Base-by-base conservation (phyloP, 1,139 yeast species). In the Yamadazyma diddensiae region DNA sequence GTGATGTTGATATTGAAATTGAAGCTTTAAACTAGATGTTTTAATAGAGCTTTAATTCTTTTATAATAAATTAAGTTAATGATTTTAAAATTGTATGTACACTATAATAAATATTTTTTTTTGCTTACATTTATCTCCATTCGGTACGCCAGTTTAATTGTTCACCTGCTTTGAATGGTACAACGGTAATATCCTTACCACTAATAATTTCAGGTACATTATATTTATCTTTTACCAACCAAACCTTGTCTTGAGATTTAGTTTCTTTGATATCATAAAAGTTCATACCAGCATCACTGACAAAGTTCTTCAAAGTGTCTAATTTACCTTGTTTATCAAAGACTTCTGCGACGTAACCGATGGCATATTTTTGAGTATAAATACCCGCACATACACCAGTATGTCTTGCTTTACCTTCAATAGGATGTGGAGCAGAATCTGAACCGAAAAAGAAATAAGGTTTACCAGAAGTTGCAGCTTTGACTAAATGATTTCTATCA, bases 311-410 rank as follows among this genome's bases (percentile, higher is more conserved):
- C 50, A 92, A 68, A 36, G 73, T 74, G 26, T 79, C 82, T 27
- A 92, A 59, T 41, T 79, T 75, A 12, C 73, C 79, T 10, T 65
- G 70, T 36, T 70, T 60, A 16, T 85, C 95, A 52, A 94, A 94
- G 2, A 85, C 77, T 52, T 90, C 83, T 4, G 97, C 97, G 21
- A 92, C 68, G 47, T 92, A 92, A 13, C 88, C 72, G 21, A 92
- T 62, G 3, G 84, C 95, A 49, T 77, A 78, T 15, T 88, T 76
- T 56, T 92, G 98, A 3, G 97, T 86, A 61, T 76, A 92, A 11
- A 92, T 96, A 47, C 99, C 99, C 11, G 99, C 99, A 52, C 97
- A 90, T 10, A 92, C 97, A 15, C 92, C 94, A 23, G 70, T 65
- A 46, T 80, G 90, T 42, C 75, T 81, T 26, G 86, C 71, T 59